Evolutionary conservation across 805 yeast species (phyloP).

Genomic region (Zygoascus ofunaensis): DNA sequence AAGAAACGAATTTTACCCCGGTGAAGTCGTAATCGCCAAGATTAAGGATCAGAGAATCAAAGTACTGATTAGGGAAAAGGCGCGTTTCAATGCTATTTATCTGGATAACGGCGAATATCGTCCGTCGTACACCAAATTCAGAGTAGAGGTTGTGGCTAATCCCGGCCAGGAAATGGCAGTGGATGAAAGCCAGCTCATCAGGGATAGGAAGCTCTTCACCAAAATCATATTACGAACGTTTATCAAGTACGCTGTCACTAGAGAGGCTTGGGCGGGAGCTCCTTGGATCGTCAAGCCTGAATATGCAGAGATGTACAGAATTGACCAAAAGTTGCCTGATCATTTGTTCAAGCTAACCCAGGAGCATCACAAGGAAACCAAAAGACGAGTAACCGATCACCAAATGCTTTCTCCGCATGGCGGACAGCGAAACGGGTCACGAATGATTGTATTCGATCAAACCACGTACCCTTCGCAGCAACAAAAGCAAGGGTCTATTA

Average conservation of each 20-base stretch:
- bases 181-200: slow-evolving; percentile 59
- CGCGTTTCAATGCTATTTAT: slow-evolving; percentile 43
- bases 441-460: background rate
- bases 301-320: slow-evolving; percentile 61
- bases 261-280: slow-evolving; percentile 80
- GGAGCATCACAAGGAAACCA: background rate
- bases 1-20: slow-evolving; percentile 81
- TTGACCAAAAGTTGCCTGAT: slow-evolving; percentile 30
- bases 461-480: background rate
- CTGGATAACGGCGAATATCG: slow-evolving; percentile 30
- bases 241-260: slow-evolving; percentile 63
- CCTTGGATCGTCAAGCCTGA: slow-evolving; percentile 89
- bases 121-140: slow-evolving; percentile 57
- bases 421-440: background rate
- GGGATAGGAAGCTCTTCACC: slow-evolving; percentile 83
- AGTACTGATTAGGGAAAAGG: slow-evolving; percentile 77
- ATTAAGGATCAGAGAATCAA: slow-evolving; percentile 35
- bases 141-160: slow-evolving; percentile 48
- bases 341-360: slow-evolving; percentile 2
- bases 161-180: slow-evolving; percentile 53
- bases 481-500: background rate
- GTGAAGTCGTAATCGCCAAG: slow-evolving; percentile 67
- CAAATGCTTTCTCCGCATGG: background rate
- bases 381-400: background rate
- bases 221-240: slow-evolving; percentile 87